Evolutionary conservation across 768 basidiomycete genomes (phyloP).

Genomic region (Collybiopsis luxurians): DNA sequence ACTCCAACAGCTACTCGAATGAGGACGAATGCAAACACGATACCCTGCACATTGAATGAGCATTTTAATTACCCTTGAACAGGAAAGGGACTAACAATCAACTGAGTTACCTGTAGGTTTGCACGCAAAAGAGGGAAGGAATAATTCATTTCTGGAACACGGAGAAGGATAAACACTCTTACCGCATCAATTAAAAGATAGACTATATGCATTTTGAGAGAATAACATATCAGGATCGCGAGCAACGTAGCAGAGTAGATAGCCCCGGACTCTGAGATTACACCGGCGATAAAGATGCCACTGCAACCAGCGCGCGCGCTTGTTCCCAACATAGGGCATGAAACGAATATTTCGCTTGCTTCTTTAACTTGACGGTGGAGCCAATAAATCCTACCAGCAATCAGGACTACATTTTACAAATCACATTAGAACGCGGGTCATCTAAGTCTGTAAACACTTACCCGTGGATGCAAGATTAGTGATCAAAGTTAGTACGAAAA

Average conservation of each 20-base stretch:
- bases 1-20: constrained; percentile 3
- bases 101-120: not conserved
- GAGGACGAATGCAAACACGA: not conserved
- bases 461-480: not conserved
- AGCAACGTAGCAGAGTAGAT: constrained; percentile 2
- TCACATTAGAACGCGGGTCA: not conserved
- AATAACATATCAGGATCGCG: not conserved
- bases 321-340: not conserved
- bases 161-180: not conserved
- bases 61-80: not conserved
- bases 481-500: not conserved
- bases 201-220: not conserved
- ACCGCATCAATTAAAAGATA: constrained; percentile 1
- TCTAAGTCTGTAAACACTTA: not conserved
- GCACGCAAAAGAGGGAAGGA: not conserved
- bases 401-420: not conserved
- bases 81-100: not conserved
- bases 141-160: not conserved
- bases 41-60: not conserved
- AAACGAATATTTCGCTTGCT: not conserved
- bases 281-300: not conserved
- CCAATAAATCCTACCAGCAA: not conserved
- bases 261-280: constrained; percentile 2
- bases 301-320: not conserved
- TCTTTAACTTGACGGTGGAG: not conserved